Percentiles rank a stretch among this genome's conserved stretches.
These are phyloP conservation scores for Dothidotthia symphoricarpi DNA, from an alignment of 2,329 filamentous ascomycete genomes.

Conservation along the genomic window DNA sequence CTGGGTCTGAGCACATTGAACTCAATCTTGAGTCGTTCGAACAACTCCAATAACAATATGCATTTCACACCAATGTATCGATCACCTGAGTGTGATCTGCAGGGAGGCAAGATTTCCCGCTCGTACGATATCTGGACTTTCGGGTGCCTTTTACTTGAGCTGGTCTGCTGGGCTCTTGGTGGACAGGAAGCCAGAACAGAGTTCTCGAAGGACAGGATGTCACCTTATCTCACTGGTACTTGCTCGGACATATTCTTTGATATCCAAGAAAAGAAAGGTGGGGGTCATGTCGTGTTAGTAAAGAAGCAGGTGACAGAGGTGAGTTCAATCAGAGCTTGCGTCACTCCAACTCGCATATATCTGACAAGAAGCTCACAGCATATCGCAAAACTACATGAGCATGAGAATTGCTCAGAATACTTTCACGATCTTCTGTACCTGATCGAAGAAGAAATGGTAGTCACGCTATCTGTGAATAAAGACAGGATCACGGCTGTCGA, in stretches of 20 bases:
- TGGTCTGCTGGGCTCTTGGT: constrained; percentile 14
- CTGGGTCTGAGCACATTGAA: constrained; percentile 1
- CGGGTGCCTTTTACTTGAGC: constrained; percentile 18
- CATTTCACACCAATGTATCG: constrained; percentile 8
- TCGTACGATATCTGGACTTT: constrained; percentile 22
- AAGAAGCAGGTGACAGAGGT: constrained; percentile 11
- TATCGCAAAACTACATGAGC: constrained; percentile 7
- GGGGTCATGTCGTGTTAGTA: constrained; percentile 5
- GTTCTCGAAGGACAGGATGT: constrained; percentile 1
- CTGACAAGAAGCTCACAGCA: too few species aligned
- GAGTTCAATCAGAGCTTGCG: too few species aligned
- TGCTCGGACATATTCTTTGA: constrained; percentile 17
- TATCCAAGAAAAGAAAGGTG: constrained; percentile 1
- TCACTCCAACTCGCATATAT: too few species aligned
- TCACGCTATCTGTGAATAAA: constrained; percentile 2
- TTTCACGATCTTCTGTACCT: constrained; percentile 16
- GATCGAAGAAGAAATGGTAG: constrained; percentile 15
- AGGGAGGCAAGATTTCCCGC: constrained; percentile 10
- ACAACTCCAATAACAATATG: constrained; percentile 8
- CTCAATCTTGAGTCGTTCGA: constrained; percentile 1
- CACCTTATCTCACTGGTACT: constrained; percentile 4
- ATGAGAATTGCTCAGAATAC: constrained; percentile 11
- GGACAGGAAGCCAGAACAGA: background rate
- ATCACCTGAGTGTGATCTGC: constrained; percentile 17
- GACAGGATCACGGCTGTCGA: constrained; percentile 2